Evolutionary conservation across 1,139 yeast species (phyloP).

Genomic region (Zygosaccharomyces pseudobailii): DNA sequence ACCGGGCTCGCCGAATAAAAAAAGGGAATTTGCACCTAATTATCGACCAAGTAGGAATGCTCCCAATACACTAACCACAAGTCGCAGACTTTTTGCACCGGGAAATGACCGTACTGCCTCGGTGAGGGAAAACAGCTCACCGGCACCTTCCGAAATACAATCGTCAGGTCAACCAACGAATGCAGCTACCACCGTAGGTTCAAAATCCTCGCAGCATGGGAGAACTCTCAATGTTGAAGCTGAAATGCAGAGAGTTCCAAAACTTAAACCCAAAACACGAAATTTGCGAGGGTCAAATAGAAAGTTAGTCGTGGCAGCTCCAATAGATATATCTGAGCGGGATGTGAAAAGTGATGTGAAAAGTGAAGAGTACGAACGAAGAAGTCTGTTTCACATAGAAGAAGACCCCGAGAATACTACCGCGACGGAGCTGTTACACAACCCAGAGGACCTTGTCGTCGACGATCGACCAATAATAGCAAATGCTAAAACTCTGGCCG

Average conservation of each 20-base stretch:
- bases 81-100: slow-evolving; percentile 12
- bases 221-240: not conserved
- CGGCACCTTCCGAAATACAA: not conserved
- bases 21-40: slow-evolving; percentile 8
- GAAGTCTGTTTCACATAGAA: not conserved
- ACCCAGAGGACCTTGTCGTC: slow-evolving; percentile 25
- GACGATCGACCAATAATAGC: slow-evolving; percentile 33
- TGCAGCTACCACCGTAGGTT: not conserved
- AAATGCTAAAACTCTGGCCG: slow-evolving; percentile 28
- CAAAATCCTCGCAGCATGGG: not conserved
- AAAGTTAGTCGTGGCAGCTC: slow-evolving; percentile 8
- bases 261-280: not conserved
- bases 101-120: not conserved
- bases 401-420: slow-evolving; percentile 21
- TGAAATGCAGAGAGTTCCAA: not conserved
- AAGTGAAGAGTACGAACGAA: not conserved
- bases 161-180: not conserved
- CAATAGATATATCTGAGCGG: slow-evolving; percentile 10
- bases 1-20: slow-evolving; percentile 10
- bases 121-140: not conserved
- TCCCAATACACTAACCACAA: slow-evolving; percentile 9
- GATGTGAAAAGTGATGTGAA: not conserved
- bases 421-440: slow-evolving; percentile 32
- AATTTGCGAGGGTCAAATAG: slow-evolving; percentile 3
- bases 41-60: slow-evolving; percentile 13